These are phyloP conservation scores for Erythrophleum fordii DNA, from an alignment of 306 rosid genomes.

Conservation along the genomic window DNA sequence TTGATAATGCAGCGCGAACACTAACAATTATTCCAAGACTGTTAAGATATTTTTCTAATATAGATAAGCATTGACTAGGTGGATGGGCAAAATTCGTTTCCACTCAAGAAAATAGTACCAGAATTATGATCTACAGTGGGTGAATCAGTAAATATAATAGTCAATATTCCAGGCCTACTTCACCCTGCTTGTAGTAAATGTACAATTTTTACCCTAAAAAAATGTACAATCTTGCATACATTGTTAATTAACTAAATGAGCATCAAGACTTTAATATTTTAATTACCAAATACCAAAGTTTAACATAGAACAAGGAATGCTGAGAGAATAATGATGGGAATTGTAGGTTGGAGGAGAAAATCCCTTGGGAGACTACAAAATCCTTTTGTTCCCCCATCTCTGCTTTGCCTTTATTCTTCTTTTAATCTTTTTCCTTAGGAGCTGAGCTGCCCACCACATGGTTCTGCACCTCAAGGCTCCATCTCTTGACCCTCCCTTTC, in stretches of 20 bases:
- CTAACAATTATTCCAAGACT: not conserved
- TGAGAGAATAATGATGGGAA: slow-evolving; percentile 74
- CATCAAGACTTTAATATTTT: not conserved
- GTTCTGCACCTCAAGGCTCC: slow-evolving; percentile 45
- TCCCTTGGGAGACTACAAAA: slow-evolving; percentile 98
- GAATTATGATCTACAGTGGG: slow-evolving; percentile 38
- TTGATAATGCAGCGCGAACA: not conserved
- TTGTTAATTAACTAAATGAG: not conserved
- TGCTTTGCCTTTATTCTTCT: slow-evolving; percentile 53
- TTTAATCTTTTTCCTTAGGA: slow-evolving; percentile 34
- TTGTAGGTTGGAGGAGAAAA: slow-evolving; percentile 66
- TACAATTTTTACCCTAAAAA: not conserved
- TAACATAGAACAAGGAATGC: not conserved
- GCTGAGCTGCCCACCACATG: slow-evolving; percentile 90
- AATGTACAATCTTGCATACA: not conserved
- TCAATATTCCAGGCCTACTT: not conserved
- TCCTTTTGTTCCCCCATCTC: slow-evolving; percentile 66
- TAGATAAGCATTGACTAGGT: not conserved
- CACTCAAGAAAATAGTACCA: slow-evolving; percentile 35
- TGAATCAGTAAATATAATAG: slow-evolving; percentile 10
- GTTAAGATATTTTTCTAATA: not conserved
- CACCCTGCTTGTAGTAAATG: not conserved
- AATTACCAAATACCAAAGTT: slow-evolving; percentile 35
- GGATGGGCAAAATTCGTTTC: slow-evolving; percentile 15
- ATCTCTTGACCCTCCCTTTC: slow-evolving; percentile 15